Evolutionary conservation across 805 yeast genomes (phyloP).

Genomic region (Kodamaea kakaduensis): DNA sequence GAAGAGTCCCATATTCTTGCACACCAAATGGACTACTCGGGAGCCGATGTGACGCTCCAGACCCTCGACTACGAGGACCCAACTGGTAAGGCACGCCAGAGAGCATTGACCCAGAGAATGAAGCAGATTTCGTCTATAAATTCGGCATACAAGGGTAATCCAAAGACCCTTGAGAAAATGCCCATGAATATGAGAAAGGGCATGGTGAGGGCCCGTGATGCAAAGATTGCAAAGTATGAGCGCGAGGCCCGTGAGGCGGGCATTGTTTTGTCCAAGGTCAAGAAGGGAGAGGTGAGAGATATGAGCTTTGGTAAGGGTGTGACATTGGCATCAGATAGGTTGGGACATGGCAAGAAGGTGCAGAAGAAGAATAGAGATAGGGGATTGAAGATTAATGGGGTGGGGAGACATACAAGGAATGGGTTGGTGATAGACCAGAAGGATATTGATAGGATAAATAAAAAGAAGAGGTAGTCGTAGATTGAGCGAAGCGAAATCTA

Average conservation of each 20-base stretch:
- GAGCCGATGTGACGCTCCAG: slow-evolving; percentile 63
- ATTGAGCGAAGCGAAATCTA: too few relatives aligned
- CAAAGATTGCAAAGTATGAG: slow-evolving; percentile 55
- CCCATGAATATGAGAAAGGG: slow-evolving; percentile 90
- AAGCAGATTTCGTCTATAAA: slow-evolving; percentile 37
- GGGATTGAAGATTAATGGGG: slow-evolving; percentile 71
- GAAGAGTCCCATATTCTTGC: slow-evolving; percentile 67
- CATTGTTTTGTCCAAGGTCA: slow-evolving; percentile 69
- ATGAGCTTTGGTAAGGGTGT: slow-evolving; percentile 52
- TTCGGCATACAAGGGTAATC: slow-evolving; percentile 44
- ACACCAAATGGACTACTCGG: slow-evolving; percentile 45
- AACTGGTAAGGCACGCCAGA: slow-evolving; percentile 64
- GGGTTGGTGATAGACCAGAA: slow-evolving; percentile 68
- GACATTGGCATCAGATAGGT: slow-evolving; percentile 46
- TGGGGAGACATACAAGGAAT: slow-evolving; percentile 74
- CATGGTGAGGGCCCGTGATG: slow-evolving; percentile 56
- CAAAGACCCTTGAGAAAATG: slow-evolving; percentile 61
- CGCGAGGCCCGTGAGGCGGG: slow-evolving; percentile 87
- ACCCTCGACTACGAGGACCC: slow-evolving; percentile 60
- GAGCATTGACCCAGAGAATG: slow-evolving; percentile 59
- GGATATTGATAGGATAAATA: slow-evolving; percentile 53
- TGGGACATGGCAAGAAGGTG: slow-evolving; percentile 44
- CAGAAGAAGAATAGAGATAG: slow-evolving; percentile 54
- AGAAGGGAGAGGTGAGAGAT: slow-evolving; percentile 62
- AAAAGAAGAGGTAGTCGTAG: slow-evolving; percentile 8